Conservation (phyloP, 139 green algal genomes). For the Micromonas pusilla region DNA sequence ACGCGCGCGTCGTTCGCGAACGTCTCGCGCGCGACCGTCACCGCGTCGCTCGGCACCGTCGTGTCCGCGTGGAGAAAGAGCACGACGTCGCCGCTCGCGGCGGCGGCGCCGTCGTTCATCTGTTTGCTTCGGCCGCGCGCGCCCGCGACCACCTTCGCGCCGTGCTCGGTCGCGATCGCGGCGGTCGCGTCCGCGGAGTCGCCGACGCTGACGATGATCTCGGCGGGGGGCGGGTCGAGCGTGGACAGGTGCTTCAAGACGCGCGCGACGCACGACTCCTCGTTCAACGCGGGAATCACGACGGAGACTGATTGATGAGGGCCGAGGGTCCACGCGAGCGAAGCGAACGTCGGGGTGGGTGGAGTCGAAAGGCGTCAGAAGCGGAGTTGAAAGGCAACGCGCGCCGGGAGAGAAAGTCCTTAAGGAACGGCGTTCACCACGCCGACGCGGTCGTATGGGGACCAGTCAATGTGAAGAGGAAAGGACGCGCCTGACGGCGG, state of each 20-base stretch:
- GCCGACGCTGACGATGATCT: slow-evolving; percentile 42
- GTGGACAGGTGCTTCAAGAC: neutral
- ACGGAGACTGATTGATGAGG: too few relatives aligned
- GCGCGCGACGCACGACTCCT: slow-evolving; percentile 10
- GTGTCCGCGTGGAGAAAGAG: slow-evolving; percentile 43
- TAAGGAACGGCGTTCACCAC: too few relatives aligned
- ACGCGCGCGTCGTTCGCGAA: neutral
- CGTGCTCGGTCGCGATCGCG: slow-evolving; percentile 7
- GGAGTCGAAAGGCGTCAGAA: too few relatives aligned
- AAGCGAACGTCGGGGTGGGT: too few relatives aligned
- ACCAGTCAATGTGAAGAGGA: too few relatives aligned
- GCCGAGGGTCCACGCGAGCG: too few relatives aligned
- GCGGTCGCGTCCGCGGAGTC: slow-evolving; percentile 34
- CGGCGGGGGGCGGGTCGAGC: neutral
- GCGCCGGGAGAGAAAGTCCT: too few relatives aligned
- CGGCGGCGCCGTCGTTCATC: slow-evolving; percentile 37
- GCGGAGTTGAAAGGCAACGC: too few relatives aligned
- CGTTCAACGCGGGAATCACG: slow-evolving; percentile 34
- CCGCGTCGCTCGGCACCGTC: slow-evolving; percentile 10
- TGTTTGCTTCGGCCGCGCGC: slow-evolving; percentile 27
- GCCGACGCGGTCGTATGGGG: too few relatives aligned
- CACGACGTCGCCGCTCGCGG: slow-evolving; percentile 36
- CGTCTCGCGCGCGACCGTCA: neutral
- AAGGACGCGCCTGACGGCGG: too few relatives aligned
- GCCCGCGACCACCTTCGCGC: slow-evolving; percentile 22